Conservation (phyloP, 768 basidiomycete species). For the Boletus subcaerulescens region DNA sequence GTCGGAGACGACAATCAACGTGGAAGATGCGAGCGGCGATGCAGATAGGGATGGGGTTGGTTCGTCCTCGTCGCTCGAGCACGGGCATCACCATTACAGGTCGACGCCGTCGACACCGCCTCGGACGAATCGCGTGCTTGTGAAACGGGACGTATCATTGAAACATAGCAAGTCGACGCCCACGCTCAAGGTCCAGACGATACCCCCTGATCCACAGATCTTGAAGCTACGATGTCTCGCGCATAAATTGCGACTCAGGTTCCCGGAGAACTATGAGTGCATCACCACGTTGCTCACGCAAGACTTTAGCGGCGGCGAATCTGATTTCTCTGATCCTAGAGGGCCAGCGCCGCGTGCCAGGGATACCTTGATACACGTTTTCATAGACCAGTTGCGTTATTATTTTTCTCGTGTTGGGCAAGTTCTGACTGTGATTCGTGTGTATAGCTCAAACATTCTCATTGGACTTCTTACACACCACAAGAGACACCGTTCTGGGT, state of each 20-base stretch:
- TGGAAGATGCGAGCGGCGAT: conserved; percentile 25
- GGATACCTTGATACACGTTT: conserved; percentile 39
- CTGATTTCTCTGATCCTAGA: conserved; percentile 34
- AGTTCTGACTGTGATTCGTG: conserved; percentile 6
- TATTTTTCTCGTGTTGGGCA: background rate
- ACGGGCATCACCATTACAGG: conserved; percentile 17
- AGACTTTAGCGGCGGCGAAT: conserved; percentile 34
- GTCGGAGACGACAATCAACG: conserved; percentile 23
- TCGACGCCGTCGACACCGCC: conserved; percentile 33
- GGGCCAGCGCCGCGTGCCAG: conserved; percentile 31
- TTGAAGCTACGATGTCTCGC: conserved; percentile 54
- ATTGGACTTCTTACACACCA: conserved; percentile 76
- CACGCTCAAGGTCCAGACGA: conserved; percentile 37
- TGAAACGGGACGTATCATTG: conserved; percentile 24
- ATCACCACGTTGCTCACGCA: conserved; percentile 33
- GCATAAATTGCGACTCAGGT: conserved; percentile 52
- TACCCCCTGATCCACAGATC: conserved; percentile 45
- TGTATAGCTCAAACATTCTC: conserved; percentile 76
- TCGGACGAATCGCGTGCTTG: conserved; percentile 17
- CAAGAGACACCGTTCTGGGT: conserved; percentile 45
- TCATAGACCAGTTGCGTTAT: conserved; percentile 43
- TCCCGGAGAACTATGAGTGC: conserved; percentile 48
- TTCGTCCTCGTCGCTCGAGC: conserved; percentile 31
- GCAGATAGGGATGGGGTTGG: conserved; percentile 23
- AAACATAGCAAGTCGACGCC: conserved; percentile 50